phyloP scores from a whole-genome alignment of 2,329 filamentous ascomycete species.

The Aspergillus viridinutans region DNA sequence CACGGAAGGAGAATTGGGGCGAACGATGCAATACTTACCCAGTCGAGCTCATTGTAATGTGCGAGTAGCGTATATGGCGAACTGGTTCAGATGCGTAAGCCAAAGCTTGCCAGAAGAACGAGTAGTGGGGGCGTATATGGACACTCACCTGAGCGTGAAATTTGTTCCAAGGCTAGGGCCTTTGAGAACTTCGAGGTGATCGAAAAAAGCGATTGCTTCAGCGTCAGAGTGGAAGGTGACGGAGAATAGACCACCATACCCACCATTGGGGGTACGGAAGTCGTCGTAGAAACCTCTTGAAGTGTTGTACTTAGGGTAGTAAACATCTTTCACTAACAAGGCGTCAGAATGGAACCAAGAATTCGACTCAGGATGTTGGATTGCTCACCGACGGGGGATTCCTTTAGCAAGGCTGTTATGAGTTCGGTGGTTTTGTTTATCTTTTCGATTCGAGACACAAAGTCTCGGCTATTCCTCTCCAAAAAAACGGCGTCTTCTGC shows the following conservation, averaged over 20 bases:
- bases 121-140: background rate
- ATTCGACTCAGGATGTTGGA: background rate
- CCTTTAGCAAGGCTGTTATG: conserved; percentile 67
- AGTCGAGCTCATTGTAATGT: conserved; percentile 88
- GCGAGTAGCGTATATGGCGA: conserved; percentile 89
- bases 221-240: conserved; percentile 68
- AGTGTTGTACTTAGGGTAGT: conserved; percentile 78
- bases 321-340: conserved; percentile 67
- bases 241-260: conserved; percentile 86
- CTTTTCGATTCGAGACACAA: conserved; percentile 72
- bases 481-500: conserved; percentile 90
- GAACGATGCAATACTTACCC: conserved; percentile 50
- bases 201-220: conserved; percentile 77
- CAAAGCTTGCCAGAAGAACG: background rate
- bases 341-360: conserved; percentile 7
- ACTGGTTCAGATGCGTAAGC: conserved; percentile 32
- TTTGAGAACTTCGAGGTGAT: conserved; percentile 81
- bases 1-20: background rate
- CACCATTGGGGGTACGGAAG: conserved; percentile 67
- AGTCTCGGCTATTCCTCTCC: conserved; percentile 94
- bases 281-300: conserved; percentile 72
- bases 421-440: conserved; percentile 83
- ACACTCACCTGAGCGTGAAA: conserved; percentile 68
- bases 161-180: conserved; percentile 95
- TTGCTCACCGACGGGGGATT: conserved; percentile 50